Evolutionary conservation across 345 rosid genomes (phyloP), one percentile per base, ranked within the genome.

Genomic region (Sonneratia caseolaris): DNA sequence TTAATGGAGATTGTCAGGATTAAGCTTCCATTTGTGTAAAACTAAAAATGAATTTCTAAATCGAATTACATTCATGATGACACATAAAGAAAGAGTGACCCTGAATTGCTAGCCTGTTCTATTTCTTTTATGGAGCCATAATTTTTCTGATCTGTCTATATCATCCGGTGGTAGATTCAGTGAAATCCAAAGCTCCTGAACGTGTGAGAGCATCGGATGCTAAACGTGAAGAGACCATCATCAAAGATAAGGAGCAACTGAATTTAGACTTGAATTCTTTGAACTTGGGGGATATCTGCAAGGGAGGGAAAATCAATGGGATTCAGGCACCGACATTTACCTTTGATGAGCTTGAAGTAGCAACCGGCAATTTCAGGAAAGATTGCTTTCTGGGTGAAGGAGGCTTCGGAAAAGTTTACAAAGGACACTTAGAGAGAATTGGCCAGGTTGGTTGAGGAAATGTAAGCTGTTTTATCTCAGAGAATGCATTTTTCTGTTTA

Each of bases 351-450:
- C 95, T 92, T 21, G 75, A 76, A 0, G 71, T 72, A 16, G 95
- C 93, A 24, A 90, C 95, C 0, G 86, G 77, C 14, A 86, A 87
- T 81, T 93, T 93, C 67, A 80, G 82, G 77, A 70, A 79, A 2
- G 87, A 84, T 76, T 89, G 90, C 81, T 87, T 87, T 68, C 71
- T 93, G 64, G 97, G 98, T 37, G 91, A 86, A 89, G 98, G 98
- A 32, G 98, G 98, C 42, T 93, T 93, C 49, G 98, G 97, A 10
- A 89, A 87, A 81, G 97, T 93, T 53, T 93, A 75, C 80, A 90
- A 79, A 72, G 98, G 95, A 10, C 68, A 53, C 71, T 66, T 92
- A 61, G 86, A 84, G 73, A 85, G 77, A 75, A 71, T 75, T n/a
- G 65, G 80, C 69, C 94, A 92, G 94, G 98, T 90, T 70, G 65